Conservation (phyloP, 202 grass and related monocot genomes). For the Panicum virgatum region DNA sequence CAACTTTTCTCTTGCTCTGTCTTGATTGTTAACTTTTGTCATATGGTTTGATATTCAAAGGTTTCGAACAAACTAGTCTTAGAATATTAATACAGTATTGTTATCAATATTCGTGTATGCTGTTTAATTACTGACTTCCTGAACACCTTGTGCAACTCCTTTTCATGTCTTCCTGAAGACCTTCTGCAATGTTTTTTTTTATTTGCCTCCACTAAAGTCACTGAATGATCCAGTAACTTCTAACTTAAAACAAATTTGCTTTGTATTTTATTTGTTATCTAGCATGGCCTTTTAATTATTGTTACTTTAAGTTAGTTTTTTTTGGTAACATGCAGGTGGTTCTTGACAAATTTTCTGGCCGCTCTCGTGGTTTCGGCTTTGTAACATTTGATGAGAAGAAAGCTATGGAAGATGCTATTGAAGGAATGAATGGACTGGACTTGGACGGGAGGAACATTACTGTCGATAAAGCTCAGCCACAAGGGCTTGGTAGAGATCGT, state of each 20-base stretch:
- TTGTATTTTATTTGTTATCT: not conserved
- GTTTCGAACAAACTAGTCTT: too few relatives aligned
- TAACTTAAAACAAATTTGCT: not conserved
- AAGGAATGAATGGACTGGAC: constrained; percentile 96
- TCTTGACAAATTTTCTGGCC: constrained; percentile 86
- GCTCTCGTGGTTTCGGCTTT: constrained; percentile 95
- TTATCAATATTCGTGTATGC: not conserved
- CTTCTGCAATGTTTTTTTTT: not conserved
- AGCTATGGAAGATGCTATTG: constrained; percentile 95
- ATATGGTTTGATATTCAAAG: not conserved
- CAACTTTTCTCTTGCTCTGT: not conserved
- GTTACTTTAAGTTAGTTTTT: constrained; percentile 10
- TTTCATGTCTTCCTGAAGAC: not conserved
- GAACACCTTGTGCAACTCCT: not conserved
- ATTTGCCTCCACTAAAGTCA: not conserved
- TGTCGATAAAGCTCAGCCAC: constrained; percentile 93
- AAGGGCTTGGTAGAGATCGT: constrained; percentile 73
- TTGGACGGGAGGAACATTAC: constrained; percentile 84
- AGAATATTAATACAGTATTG: not conserved
- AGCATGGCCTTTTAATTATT: not conserved
- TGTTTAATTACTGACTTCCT: not conserved
- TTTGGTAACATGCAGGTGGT: constrained; percentile 57
- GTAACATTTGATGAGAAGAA: constrained; percentile 96
- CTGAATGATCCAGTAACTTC: not conserved
- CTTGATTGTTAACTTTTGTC: not conserved